These are phyloP conservation scores for Pulveroboletus sp. DNA, from an alignment of 768 basidiomycete genomes.

Conservation along the genomic window DNA sequence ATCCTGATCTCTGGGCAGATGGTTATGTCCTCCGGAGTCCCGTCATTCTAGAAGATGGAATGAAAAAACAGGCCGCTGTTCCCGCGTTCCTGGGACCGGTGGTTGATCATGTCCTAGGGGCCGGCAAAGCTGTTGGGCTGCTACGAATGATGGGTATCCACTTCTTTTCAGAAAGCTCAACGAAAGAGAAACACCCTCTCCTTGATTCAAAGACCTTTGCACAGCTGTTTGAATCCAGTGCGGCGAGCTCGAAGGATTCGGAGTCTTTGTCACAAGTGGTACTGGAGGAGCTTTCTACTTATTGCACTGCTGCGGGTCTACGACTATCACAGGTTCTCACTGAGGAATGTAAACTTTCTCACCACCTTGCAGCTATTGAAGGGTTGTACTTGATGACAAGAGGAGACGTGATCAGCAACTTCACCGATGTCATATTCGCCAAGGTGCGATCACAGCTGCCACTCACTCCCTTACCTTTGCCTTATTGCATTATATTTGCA, in stretches of 20 bases:
- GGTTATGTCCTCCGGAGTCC: slow-evolving; percentile 59
- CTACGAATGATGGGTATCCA: slow-evolving; percentile 51
- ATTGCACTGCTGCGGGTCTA: slow-evolving; percentile 50
- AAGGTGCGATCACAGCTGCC: slow-evolving; percentile 46
- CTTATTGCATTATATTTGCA: background rate
- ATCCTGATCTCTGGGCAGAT: slow-evolving; percentile 79
- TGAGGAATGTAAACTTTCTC: slow-evolving; percentile 64
- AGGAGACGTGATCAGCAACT: slow-evolving; percentile 76
- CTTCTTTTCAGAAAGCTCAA: slow-evolving; percentile 13
- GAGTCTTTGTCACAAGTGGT: slow-evolving; percentile 61
- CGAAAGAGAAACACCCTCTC: slow-evolving; percentile 27
- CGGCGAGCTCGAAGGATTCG: slow-evolving; percentile 44
- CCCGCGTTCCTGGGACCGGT: slow-evolving; percentile 64
- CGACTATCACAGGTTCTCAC: slow-evolving; percentile 56
- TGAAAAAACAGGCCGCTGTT: slow-evolving; percentile 31
- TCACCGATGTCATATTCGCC: slow-evolving; percentile 69
- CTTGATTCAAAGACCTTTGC: slow-evolving; percentile 44
- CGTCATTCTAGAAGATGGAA: slow-evolving; percentile 24
- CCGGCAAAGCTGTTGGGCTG: slow-evolving; percentile 78
- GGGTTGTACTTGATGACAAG: slow-evolving; percentile 71
- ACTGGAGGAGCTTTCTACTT: slow-evolving; percentile 60
- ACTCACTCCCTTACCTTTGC: background rate
- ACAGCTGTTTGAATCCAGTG: slow-evolving; percentile 35
- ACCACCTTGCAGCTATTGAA: slow-evolving; percentile 63
- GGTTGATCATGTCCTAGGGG: slow-evolving; percentile 55